These are phyloP conservation scores for Marasmius sp. DNA, from an alignment of 1,284 basidiomycete species.

Conservation along the genomic window DNA sequence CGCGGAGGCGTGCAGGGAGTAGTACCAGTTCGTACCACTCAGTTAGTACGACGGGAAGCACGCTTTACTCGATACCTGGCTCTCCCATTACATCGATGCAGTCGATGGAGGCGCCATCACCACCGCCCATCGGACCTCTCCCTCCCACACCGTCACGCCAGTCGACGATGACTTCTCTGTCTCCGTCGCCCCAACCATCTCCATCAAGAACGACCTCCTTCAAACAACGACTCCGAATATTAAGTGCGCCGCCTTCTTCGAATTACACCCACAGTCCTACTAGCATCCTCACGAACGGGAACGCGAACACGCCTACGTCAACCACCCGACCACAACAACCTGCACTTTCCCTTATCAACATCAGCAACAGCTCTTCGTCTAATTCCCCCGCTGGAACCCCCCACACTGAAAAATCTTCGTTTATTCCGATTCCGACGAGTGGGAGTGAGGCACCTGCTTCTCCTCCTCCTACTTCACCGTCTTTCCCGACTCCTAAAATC, in stretches of 20 bases:
- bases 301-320: constrained; percentile 5
- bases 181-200: constrained; percentile 17
- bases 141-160: constrained; percentile 24
- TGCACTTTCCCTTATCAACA: constrained; percentile 9
- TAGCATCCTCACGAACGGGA: not conserved
- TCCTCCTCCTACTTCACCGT: constrained; percentile 41
- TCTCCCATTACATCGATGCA: constrained; percentile 38
- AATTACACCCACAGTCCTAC: constrained; percentile 16
- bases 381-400: constrained; percentile 10
- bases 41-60: constrained; percentile 18
- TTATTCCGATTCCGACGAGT: not conserved
- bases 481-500: constrained; percentile 27
- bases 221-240: constrained; percentile 60
- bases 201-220: constrained; percentile 43
- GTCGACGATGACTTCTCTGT: constrained; percentile 22
- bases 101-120: constrained; percentile 32
- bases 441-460: constrained; percentile 50
- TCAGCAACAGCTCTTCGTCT: not conserved
- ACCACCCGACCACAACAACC: constrained; percentile 18
- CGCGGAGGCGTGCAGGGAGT: constrained; percentile 32
- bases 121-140: constrained; percentile 46
- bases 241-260: constrained; percentile 52
- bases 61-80: constrained; percentile 42
- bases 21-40: constrained; percentile 21
- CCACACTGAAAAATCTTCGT: not conserved